Conservation (phyloP, 2,329 filamentous ascomycete genomes). For the Cladosporium sp. region DNA sequence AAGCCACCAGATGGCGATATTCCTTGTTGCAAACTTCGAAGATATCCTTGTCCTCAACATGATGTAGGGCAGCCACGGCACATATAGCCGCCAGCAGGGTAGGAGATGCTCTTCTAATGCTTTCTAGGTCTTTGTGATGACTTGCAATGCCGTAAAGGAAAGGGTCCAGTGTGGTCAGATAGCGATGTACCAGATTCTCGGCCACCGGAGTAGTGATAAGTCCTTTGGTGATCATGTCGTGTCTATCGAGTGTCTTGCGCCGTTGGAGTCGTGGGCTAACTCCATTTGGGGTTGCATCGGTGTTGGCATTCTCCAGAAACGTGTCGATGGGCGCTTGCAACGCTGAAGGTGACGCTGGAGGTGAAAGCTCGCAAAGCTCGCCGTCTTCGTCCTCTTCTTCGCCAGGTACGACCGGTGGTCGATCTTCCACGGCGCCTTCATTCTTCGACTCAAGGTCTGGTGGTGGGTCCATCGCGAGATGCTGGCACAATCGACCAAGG, state of each 20-base stretch:
- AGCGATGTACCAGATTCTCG: conserved; percentile 38
- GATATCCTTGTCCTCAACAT: conserved; percentile 49
- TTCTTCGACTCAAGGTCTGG: conserved; percentile 33
- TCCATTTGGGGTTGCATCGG: conserved; percentile 29
- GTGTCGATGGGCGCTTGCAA: conserved; percentile 25
- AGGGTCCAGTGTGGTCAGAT: conserved; percentile 42
- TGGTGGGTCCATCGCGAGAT: conserved; percentile 35
- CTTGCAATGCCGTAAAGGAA: conserved; percentile 46
- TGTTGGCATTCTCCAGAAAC: conserved; percentile 26
- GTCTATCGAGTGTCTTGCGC: conserved; percentile 38
- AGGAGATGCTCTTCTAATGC: conserved; percentile 49
- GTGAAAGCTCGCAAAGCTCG: conserved; percentile 20
- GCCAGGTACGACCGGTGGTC: conserved; percentile 1
- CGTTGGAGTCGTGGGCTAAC: conserved; percentile 28
- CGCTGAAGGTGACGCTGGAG: conserved; percentile 33
- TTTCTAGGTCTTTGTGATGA: conserved; percentile 42
- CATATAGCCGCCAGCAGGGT: conserved; percentile 53
- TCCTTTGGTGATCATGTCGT: conserved; percentile 49
- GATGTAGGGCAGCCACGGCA: conserved; percentile 55
- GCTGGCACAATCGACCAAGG: conserved; percentile 39
- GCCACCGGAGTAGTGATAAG: conserved; percentile 42
- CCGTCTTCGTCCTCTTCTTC: conserved; percentile 13
- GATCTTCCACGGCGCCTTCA: conserved; percentile 4
- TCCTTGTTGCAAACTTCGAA: conserved; percentile 54
- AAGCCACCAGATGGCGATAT: conserved; percentile 53